These are phyloP conservation scores for Globisporangium spiculum DNA, from an alignment of 352 stramenopile species.

Conservation along the genomic window DNA sequence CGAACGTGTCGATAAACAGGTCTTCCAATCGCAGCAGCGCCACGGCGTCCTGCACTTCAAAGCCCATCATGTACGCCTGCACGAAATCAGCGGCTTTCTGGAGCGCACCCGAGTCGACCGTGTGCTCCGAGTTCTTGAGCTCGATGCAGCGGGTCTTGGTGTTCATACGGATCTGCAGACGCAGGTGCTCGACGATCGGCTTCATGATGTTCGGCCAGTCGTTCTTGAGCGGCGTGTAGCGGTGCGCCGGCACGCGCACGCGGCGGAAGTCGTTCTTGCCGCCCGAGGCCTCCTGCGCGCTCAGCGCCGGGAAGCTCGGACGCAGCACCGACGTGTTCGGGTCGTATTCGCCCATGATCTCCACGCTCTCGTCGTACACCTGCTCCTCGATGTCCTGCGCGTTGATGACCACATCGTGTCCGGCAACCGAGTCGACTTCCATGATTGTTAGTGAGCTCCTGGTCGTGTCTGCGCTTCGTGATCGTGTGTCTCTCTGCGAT, in stretches of 20 bases:
- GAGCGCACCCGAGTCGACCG: constrained; percentile 91
- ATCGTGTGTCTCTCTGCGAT: constrained; percentile 2
- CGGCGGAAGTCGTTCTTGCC: constrained; percentile 96
- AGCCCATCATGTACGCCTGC: constrained; percentile 99
- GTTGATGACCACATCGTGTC: constrained; percentile 61
- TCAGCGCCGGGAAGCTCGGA: constrained; percentile 77
- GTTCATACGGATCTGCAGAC: constrained; percentile 98
- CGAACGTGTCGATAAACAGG: constrained; percentile 98
- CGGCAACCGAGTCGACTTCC: constrained; percentile 69
- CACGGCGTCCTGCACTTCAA: constrained; percentile 97
- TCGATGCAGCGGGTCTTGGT: constrained; percentile 98
- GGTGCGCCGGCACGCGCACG: constrained; percentile 94
- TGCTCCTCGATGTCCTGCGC: constrained; percentile 48
- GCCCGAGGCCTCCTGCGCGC: constrained; percentile 63
- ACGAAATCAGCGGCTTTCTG: constrained; percentile 98
- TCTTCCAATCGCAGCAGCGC: constrained; percentile 98
- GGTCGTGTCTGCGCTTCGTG: too few species aligned
- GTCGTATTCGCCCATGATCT: constrained; percentile 49
- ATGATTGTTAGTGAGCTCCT: constrained; percentile 26
- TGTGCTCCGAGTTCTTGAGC: constrained; percentile 95
- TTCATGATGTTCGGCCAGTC: constrained; percentile 99
- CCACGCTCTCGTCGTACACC: constrained; percentile 45
- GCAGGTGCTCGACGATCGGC: constrained; percentile 98
- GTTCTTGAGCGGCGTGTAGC: constrained; percentile 98
- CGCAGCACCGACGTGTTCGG: constrained; percentile 28